Evolutionary conservation across 176 grass and related monocot genomes (phyloP).

Genomic region (Pontederia crassipes): DNA sequence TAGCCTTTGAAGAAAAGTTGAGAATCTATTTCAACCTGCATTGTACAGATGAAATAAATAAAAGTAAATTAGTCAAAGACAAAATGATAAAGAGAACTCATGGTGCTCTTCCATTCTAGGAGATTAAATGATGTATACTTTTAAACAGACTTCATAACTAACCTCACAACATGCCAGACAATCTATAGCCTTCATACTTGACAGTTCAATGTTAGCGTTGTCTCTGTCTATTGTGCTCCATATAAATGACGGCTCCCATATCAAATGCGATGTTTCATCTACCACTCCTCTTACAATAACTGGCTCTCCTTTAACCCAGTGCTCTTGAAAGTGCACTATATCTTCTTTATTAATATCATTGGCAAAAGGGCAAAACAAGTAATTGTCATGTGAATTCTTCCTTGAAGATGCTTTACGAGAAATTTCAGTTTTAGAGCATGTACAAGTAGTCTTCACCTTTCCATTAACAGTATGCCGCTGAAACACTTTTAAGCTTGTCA

Average conservation of each 20-base stretch:
- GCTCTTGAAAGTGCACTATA: conserved; percentile 56
- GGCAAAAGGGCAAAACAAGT: conserved; percentile 45
- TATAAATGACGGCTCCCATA: conserved; percentile 47
- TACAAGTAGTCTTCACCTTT: conserved; percentile 25
- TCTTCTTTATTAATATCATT: conserved; percentile 31
- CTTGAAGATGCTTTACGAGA: conserved; percentile 49
- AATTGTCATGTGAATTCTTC: conserved; percentile 45
- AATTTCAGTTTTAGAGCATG: conserved; percentile 24
- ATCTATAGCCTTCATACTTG: conserved; percentile 29
- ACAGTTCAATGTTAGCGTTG: conserved; percentile 14
- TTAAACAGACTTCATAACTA: neutral
- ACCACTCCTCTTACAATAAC: conserved; percentile 55
- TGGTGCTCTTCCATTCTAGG: too few species aligned
- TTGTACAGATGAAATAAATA: neutral
- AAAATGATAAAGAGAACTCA: too few species aligned
- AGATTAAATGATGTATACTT: too few species aligned
- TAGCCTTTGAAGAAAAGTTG: conserved; percentile 53
- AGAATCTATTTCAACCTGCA: conserved; percentile 39
- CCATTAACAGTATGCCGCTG: conserved; percentile 12
- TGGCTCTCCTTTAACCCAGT: conserved; percentile 76
- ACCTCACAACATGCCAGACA: conserved; percentile 66
- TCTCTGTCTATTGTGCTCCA: conserved; percentile 36
- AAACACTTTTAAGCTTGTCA: conserved; percentile 6
- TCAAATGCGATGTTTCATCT: conserved; percentile 35
- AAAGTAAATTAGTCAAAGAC: neutral